These are phyloP conservation scores for Cyphellophora europaea DNA, from an alignment of 2,329 filamentous ascomycete species.

Conservation along the genomic window DNA sequence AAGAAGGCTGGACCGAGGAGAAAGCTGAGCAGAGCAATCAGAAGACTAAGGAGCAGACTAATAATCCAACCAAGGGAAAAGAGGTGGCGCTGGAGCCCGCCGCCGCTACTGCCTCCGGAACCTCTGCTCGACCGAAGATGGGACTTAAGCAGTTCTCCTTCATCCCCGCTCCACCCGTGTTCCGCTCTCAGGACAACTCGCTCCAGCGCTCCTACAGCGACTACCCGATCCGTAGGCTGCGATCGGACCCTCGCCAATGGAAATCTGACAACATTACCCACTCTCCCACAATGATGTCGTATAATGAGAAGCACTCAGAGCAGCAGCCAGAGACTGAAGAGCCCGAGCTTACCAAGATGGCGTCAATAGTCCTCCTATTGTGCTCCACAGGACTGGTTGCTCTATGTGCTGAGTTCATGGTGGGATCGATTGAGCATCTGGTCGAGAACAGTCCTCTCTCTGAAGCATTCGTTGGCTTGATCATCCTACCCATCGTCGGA, in stretches of 20 bases:
- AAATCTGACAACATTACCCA: conserved; percentile 30
- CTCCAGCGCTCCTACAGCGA: background rate
- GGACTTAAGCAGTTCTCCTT: conserved; percentile 10
- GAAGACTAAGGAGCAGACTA: conserved; percentile 3
- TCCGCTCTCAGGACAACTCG: conserved; percentile 6
- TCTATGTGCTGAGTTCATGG: conserved; percentile 62
- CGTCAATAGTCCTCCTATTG: conserved; percentile 62
- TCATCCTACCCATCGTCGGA: conserved; percentile 56
- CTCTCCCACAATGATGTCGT: background rate
- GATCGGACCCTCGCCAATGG: conserved; percentile 44
- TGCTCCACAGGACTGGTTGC: conserved; percentile 69
- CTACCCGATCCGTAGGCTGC: conserved; percentile 28
- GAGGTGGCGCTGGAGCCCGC: too few species aligned
- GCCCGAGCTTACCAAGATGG: conserved; percentile 63
- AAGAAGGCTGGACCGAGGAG: conserved; percentile 1
- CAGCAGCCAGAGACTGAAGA: conserved; percentile 4
- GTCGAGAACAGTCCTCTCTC: conserved; percentile 39
- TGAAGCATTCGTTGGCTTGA: conserved; percentile 53
- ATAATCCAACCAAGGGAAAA: background rate
- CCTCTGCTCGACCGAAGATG: conserved; percentile 3
- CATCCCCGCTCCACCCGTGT: conserved; percentile 13
- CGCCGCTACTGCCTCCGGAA: too few species aligned
- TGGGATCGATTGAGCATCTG: conserved; percentile 48
- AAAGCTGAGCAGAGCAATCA: conserved; percentile 7
- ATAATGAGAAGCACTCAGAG: conserved; percentile 2